A percentile compares a stretch with the other conserved stretches of the same genome.
phyloP scores from a whole-genome alignment of 345 rosid genomes.

The Limnanthes douglasii region DNA sequence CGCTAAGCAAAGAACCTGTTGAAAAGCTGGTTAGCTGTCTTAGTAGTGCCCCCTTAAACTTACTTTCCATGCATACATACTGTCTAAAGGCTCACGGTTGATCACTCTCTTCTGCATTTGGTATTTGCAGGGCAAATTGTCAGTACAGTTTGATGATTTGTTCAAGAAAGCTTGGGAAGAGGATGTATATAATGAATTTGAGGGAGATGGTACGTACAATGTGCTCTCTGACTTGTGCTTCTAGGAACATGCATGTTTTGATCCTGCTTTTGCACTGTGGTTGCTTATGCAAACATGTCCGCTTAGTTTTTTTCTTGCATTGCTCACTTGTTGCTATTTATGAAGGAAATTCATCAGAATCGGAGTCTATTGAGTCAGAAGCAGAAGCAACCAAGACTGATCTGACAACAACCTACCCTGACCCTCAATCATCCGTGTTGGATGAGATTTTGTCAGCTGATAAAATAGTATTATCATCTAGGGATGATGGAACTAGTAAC shows the following conservation, averaged over 20 bases:
- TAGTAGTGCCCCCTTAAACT: slow-evolving; percentile 2
- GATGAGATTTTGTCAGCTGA: slow-evolving; percentile 72
- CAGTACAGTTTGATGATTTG: slow-evolving; percentile 82
- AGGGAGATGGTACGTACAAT: slow-evolving; percentile 38
- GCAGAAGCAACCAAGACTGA: slow-evolving; percentile 15
- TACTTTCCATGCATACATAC: neutral
- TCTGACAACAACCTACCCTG: slow-evolving; percentile 10
- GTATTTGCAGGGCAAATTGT: slow-evolving; percentile 50
- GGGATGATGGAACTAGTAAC: slow-evolving; percentile 16
- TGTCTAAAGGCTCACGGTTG: neutral
- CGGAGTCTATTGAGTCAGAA: slow-evolving; percentile 25
- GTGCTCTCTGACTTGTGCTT: slow-evolving; percentile 1
- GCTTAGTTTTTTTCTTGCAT: slow-evolving; percentile 1
- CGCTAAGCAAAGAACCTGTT: slow-evolving; percentile 17
- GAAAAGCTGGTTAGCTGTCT: slow-evolving; percentile 50
- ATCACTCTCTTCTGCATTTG: slow-evolving; percentile 1
- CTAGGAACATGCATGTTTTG: slow-evolving; percentile 1
- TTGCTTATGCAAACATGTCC: neutral
- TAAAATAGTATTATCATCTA: slow-evolving; percentile 22
- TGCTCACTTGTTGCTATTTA: slow-evolving; percentile 5
- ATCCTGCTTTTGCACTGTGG: too few relatives aligned
- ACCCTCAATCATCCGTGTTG: slow-evolving; percentile 34
- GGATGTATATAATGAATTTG: slow-evolving; percentile 31
- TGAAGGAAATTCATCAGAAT: slow-evolving; percentile 28
- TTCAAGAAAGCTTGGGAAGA: slow-evolving; percentile 92